A percentile compares a stretch with the other conserved stretches of the same genome.
Conservation (phyloP, 163 green algal genomes). For the Chlamydomonas reinhardtii region DNA sequence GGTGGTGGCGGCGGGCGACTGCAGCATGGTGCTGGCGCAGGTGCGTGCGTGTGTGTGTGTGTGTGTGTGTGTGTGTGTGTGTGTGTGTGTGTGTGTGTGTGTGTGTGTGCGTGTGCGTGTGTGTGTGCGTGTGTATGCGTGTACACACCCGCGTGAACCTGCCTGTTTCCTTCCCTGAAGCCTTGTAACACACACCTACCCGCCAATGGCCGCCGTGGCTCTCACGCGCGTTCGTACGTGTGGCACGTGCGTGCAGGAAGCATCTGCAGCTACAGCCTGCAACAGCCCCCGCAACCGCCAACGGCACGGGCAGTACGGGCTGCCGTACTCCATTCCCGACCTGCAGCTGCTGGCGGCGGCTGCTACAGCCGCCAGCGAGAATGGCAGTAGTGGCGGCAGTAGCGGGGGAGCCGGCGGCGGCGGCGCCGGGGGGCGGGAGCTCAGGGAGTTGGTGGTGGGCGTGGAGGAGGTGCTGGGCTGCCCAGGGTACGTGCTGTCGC, state of each 20-base stretch:
- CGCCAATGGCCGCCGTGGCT: too few species aligned
- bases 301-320: conserved; percentile 2
- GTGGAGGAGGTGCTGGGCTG: conserved; percentile 59
- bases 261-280: too few species aligned
- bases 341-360: conserved; percentile 25
- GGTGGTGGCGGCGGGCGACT: conserved; percentile 19
- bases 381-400: not conserved
- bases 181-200: too few species aligned
- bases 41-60: not conserved
- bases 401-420: too few species aligned
- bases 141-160: too few species aligned
- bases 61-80: too few species aligned
- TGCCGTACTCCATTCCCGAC: conserved; percentile 32
- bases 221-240: too few species aligned
- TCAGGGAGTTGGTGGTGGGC: conserved; percentile 29
- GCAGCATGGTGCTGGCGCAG: conserved; percentile 33
- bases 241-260: too few species aligned
- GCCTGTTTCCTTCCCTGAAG: too few species aligned
- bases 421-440: not conserved
- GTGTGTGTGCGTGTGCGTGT: too few species aligned
- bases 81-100: too few species aligned
- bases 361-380: not conserved
- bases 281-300: not conserved
- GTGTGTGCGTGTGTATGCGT: too few species aligned
- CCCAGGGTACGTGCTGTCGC: conserved; percentile 32